These are phyloP conservation scores for Pelargonium cotyledonis DNA, from an alignment of 441 rosid genomes.

Conservation along the genomic window DNA sequence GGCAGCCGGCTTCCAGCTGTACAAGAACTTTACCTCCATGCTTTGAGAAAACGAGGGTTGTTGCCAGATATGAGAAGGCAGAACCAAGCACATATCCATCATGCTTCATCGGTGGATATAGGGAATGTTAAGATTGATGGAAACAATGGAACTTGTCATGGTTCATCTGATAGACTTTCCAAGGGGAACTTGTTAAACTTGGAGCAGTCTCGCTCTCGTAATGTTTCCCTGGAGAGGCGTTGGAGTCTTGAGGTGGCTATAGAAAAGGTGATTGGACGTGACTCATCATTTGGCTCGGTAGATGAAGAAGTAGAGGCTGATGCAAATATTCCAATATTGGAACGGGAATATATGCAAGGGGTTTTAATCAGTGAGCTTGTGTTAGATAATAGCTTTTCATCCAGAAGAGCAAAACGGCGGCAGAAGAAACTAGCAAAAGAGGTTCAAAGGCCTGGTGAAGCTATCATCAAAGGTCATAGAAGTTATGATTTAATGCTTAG, in stretches of 20 bases:
- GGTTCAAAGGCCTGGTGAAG: constrained; percentile 86
- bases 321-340: constrained; percentile 56
- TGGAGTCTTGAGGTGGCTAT: constrained; percentile 98
- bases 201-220: constrained; percentile 62
- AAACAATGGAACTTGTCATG: constrained; percentile 29
- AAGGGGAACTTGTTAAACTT: constrained; percentile 69
- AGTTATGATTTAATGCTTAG: constrained; percentile 96
- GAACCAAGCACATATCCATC: constrained; percentile 49
- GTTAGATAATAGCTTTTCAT: constrained; percentile 53
- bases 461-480: constrained; percentile 89
- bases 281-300: constrained; percentile 47
- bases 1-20: constrained; percentile 67
- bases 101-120: constrained; percentile 67
- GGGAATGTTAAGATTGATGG: constrained; percentile 47
- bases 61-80: constrained; percentile 74
- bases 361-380: constrained; percentile 88
- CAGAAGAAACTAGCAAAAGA: constrained; percentile 70
- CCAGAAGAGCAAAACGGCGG: constrained; percentile 64
- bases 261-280: constrained; percentile 86
- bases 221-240: constrained; percentile 78
- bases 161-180: constrained; percentile 42
- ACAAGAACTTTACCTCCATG: constrained; percentile 71
- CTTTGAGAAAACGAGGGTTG: constrained; percentile 77
- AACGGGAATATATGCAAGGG: constrained; percentile 96
- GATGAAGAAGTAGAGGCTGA: constrained; percentile 35